Conservation (phyloP, 1,284 basidiomycete genomes). For the Lignosus rhinocerotis region DNA sequence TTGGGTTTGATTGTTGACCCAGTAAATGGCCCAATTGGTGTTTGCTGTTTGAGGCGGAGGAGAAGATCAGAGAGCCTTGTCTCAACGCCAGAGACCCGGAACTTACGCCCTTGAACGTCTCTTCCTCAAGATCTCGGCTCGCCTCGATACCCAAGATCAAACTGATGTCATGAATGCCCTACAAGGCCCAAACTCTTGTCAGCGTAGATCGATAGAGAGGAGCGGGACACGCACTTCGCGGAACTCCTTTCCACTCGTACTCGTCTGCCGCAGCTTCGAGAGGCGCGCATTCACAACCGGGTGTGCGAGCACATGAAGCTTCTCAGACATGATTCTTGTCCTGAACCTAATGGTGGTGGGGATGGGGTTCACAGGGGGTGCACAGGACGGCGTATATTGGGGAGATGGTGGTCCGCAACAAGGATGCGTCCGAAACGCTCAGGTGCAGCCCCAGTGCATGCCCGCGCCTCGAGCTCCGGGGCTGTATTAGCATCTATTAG, state of each 20-base stretch:
- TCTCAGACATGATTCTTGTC: constrained; percentile 30
- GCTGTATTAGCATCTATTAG: too few species aligned
- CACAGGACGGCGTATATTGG: not conserved
- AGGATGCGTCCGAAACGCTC: constrained; percentile 15
- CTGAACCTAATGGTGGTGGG: not conserved
- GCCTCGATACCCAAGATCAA: constrained; percentile 78
- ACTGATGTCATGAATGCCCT: constrained; percentile 73
- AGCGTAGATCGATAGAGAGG: constrained; percentile 15
- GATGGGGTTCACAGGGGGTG: not conserved
- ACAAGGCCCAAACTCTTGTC: not conserved
- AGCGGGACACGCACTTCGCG: constrained; percentile 53
- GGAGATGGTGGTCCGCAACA: constrained; percentile 7
- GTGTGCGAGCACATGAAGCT: constrained; percentile 63
- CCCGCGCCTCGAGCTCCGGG: constrained; percentile 6
- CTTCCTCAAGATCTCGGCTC: constrained; percentile 60
- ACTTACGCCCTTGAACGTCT: constrained; percentile 62
- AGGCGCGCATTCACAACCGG: constrained; percentile 74
- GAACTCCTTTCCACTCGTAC: constrained; percentile 74
- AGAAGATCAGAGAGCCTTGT: not conserved
- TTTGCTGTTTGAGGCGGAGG: constrained; percentile 45
- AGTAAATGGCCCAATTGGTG: constrained; percentile 67
- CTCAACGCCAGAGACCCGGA: not conserved
- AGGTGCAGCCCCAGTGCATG: constrained; percentile 7
- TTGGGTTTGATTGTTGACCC: constrained; percentile 69
- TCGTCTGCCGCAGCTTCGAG: constrained; percentile 64